Evolutionary conservation across 108 stramenopile species (phyloP), one percentile per base, ranked within the genome.

Genomic region (Discostella stelligeroides): DNA sequence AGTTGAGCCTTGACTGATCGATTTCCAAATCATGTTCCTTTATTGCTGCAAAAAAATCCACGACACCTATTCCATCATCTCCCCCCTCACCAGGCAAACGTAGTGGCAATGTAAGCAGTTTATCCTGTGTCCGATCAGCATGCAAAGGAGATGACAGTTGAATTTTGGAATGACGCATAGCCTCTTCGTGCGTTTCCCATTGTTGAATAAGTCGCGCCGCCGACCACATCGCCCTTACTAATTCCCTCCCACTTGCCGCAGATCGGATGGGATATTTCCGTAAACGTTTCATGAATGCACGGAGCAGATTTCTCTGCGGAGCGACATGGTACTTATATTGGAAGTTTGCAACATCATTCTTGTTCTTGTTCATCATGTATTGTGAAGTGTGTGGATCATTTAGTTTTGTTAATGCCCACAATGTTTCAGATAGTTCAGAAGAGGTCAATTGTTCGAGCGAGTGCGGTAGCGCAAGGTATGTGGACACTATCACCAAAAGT

Each of bases 251-350:
- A 21, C 37, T 37, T 9, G 63, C 63, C 9, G 42, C 8, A 4
- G 70, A 72, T 42, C 63, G 62, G n/a, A 76, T 38, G 21, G 73
- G 43, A 20, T 47, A 34, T 58, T 72, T 76, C 11, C 75, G 70
- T n/a, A 76, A 43, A 37, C 75, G 51, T 65, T 58, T 71, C 75
- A 76, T 72, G 20, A 54, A 66, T 18, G 75, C 51, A 4, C 64
- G 45, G 13, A 76, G 47, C 21, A 75, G 54, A 3, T 24, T n/a
- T 34, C 65, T 14, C 60, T 70, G 69, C 20, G 63, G 63, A n/a
- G 27, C 10, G 11, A n/a, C n/a, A n/a, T 25, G 25, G 18, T 34
- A 45, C 18, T 34, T 43, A 10, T 18, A 27, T 2, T 14, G 40
- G 10, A 42, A 39, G 42, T 34, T 40, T 18, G 9, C 39, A 60